Evolutionary conservation across 208 protist species (phyloP).

Genomic region (Trypanosoma congolense): DNA sequence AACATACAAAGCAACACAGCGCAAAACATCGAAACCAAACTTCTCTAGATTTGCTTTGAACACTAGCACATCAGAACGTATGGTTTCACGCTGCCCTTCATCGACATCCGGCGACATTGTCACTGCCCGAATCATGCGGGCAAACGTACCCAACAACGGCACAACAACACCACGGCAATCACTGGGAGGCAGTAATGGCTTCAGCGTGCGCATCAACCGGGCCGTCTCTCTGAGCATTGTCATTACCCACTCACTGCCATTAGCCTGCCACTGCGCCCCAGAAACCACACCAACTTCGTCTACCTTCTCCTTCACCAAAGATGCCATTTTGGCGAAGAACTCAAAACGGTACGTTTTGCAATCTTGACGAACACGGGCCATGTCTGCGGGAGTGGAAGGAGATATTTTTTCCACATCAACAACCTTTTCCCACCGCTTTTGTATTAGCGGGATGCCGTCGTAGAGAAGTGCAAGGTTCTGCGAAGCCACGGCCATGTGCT

Average conservation of each 20-base stretch:
- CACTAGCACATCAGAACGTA: constrained; percentile 63
- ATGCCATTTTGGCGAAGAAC: constrained; percentile 62
- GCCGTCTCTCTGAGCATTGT: constrained; percentile 82
- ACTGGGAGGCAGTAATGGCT: constrained; percentile 48
- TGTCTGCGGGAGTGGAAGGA: constrained; percentile 56
- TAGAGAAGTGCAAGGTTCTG: constrained; percentile 74
- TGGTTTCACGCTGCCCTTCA: constrained; percentile 14
- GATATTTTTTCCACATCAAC: constrained; percentile 21
- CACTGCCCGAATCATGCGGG: constrained; percentile 52
- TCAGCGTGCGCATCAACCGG: constrained; percentile 55
- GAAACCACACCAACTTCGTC: constrained; percentile 37
- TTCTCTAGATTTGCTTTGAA: constrained; percentile 89
- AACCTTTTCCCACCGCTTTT: constrained; percentile 27
- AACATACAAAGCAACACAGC: constrained; percentile 37
- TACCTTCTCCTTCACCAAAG: constrained; percentile 68
- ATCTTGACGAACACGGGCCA: constrained; percentile 46
- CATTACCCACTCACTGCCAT: constrained; percentile 86
- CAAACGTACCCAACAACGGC: constrained; percentile 65
- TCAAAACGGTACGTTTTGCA: constrained; percentile 56
- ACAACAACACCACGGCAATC: constrained; percentile 70
- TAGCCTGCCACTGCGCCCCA: constrained; percentile 38
- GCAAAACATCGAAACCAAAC: constrained; percentile 86
- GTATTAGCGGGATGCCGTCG: constrained; percentile 63
- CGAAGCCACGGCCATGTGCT: constrained; percentile 79
- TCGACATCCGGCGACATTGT: constrained; percentile 30